Conservation (phyloP, 257 asterid species). For the Petunia secreta region DNA sequence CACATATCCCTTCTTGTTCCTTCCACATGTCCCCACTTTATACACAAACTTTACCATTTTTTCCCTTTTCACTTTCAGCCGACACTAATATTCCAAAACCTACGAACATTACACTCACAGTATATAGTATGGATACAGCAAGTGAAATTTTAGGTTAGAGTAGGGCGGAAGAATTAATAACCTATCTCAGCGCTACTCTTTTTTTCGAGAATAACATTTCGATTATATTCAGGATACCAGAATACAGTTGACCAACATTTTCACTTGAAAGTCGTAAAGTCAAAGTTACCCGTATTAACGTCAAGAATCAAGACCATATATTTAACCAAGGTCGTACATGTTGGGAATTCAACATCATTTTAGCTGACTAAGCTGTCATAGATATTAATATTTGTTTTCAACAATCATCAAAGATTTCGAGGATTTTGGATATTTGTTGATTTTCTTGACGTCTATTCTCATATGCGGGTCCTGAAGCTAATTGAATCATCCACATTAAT, state of each 20-base stretch:
- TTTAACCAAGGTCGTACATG: neutral
- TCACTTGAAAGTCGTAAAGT: slow-evolving; percentile 5
- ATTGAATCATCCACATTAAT: neutral
- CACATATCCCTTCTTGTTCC: too few species aligned
- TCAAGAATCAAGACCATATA: slow-evolving; percentile 20
- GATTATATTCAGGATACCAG: slow-evolving; percentile 17
- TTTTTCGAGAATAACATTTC: slow-evolving; percentile 3
- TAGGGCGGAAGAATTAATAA: too few species aligned
- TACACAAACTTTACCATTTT: too few species aligned
- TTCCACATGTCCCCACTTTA: too few species aligned
- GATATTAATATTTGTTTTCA: neutral
- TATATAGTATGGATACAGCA: too few species aligned
- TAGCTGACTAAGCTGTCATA: slow-evolving; percentile 16
- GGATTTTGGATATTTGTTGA: neutral
- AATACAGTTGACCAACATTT: slow-evolving; percentile 17
- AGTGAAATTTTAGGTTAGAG: too few species aligned
- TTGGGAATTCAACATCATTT: slow-evolving; percentile 11
- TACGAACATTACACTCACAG: too few species aligned
- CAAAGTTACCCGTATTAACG: slow-evolving; percentile 20
- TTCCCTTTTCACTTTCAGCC: too few species aligned
- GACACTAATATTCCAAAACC: too few species aligned
- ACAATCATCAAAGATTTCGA: neutral
- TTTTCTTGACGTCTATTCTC: neutral
- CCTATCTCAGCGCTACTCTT: neutral
- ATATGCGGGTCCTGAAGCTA: neutral